Evolutionary conservation across 306 rosid species (phyloP), one percentile per base, ranked within the genome.

Genomic region (Gillenia trifoliata): DNA sequence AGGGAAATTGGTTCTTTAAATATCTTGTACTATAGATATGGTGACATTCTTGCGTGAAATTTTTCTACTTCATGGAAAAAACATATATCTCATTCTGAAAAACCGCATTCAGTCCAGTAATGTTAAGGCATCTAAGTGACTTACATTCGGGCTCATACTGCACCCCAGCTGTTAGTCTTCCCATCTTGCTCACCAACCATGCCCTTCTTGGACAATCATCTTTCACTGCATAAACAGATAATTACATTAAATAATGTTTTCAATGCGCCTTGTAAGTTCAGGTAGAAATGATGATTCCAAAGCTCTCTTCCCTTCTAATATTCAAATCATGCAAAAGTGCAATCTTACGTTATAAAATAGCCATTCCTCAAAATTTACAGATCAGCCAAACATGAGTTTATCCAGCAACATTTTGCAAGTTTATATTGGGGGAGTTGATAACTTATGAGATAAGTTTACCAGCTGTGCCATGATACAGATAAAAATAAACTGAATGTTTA

Each of bases 141-240:
- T 87, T 85, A 92, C 99, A 73, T 30, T 86, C 91, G 70, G 98
- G 96, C 84, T 92, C 99, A 61, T 83, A 94, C 80, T 89, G 98
- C 85, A 95, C 90, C 75, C 96, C 99, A 19, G 93, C 95, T 66
- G 90, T 95, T 75, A 92, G 79, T 83, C 93, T 90, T 80, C 99
- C 96, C 71, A 90, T 83, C 88, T 82, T 95, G 88, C 95, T 84
- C 72, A 95, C 92, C 73, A 95, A 71, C 99, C 99, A 95, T 34
- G 82, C 95, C 73, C 68, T 81, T 84, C 80, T 90, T 62, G 96
- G 92, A 25, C 83, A 70, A 62, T 92, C 98, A 66, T 87, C 91
- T 84, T 79, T 81, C 57, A 54, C 99, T 95, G 92, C 79, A 72
- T 75, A 65, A 78, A 25, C 79, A 61, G 31, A 75, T 57, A 71